Conservation (phyloP, 352 stramenopile species). For the Phytophthora brassicae region DNA sequence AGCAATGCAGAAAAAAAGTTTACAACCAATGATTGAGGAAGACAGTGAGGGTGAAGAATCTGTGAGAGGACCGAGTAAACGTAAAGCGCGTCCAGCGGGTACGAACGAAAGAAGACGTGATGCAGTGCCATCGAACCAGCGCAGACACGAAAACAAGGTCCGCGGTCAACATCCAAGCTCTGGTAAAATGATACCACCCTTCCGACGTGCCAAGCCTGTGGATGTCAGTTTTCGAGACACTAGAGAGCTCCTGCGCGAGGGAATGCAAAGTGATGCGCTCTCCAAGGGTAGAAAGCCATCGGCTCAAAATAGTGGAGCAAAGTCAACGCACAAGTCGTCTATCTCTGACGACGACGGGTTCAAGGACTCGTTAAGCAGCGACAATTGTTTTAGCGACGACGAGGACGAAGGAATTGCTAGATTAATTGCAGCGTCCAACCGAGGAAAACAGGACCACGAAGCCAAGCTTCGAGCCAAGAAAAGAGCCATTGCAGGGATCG, state of each 20-base stretch:
- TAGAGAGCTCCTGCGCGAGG: slow-evolving; percentile 9
- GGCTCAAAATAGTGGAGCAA: slow-evolving; percentile 27
- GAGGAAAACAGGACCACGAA: slow-evolving; percentile 19
- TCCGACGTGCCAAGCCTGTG: slow-evolving; percentile 6
- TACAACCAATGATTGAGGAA: slow-evolving; percentile 32
- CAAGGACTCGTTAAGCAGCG: slow-evolving; percentile 26
- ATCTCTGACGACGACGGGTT: slow-evolving; percentile 36
- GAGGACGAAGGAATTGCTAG: slow-evolving; percentile 30
- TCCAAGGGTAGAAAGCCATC: slow-evolving; percentile 9
- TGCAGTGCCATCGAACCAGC: slow-evolving; percentile 3
- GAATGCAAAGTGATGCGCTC: neutral
- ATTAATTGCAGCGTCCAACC: slow-evolving; percentile 31
- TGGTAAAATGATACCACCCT: slow-evolving; percentile 10
- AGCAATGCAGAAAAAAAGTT: slow-evolving; percentile 25
- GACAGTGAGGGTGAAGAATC: slow-evolving; percentile 27
- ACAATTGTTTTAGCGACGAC: slow-evolving; percentile 32
- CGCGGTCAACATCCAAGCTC: slow-evolving; percentile 12
- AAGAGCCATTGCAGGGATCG: slow-evolving; percentile 31
- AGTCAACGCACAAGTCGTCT: slow-evolving; percentile 24
- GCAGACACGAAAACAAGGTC: slow-evolving; percentile 22
- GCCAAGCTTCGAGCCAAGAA: slow-evolving; percentile 32
- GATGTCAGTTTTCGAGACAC: slow-evolving; percentile 23
- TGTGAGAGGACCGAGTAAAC: slow-evolving; percentile 16
- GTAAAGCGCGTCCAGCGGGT: slow-evolving; percentile 15
- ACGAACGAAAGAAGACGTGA: slow-evolving; percentile 13